Base-by-base conservation (phyloP, 2,329 filamentous ascomycete genomes). In the Spiromastix sp. region DNA sequence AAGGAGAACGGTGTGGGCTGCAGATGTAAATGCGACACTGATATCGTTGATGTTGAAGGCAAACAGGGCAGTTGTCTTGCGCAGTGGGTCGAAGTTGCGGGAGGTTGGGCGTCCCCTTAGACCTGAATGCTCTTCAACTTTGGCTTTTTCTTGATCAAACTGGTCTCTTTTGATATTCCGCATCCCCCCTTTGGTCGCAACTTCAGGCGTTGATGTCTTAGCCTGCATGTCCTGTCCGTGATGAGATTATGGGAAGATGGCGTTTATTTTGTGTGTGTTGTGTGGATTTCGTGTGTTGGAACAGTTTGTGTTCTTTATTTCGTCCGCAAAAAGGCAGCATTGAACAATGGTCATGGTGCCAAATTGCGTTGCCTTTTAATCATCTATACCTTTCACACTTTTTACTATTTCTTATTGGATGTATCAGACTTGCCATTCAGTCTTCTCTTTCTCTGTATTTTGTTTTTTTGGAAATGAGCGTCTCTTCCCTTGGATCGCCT, bases 1-100 rank as follows among this genome's bases (percentile, higher is more conserved):
- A 87, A 91, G 65, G 87, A 95, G 64, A 96, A 96, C 50, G 91
- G 91, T 24, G 87, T 98, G 6, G 91, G 91, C 24, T 98, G 91
- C 65, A 79, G 91, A 51, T 98, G 91, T 68, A 80, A 82, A 56
- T 98, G 91, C 60, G 91, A 98, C 55, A 95, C 86, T 3, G 91
- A 98, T 56, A 93, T 96, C 54, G 85, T 89, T 34, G 91, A 98
- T 55, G 87, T 98, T 17, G 91, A 98, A 66, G 87, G 86, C 60
- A 98, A 96, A 63, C 84, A 93, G 57, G 91, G 91, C 42, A 94
- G 85, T 48, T 98, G 91, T 63, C 69, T 95, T 38, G 74, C 85
- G 7, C 86, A 98, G 63, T 98, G 91, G 91, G 91, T 98, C 10
- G 85, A 95, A 41, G 86, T 95, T 49, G 89, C 87, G 31, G 91